Percentiles rank a stretch among this genome's conserved stretches.
These are phyloP conservation scores for Ilex paraguariensis DNA, from an alignment of 305 asterid genomes.

Conservation along the genomic window DNA sequence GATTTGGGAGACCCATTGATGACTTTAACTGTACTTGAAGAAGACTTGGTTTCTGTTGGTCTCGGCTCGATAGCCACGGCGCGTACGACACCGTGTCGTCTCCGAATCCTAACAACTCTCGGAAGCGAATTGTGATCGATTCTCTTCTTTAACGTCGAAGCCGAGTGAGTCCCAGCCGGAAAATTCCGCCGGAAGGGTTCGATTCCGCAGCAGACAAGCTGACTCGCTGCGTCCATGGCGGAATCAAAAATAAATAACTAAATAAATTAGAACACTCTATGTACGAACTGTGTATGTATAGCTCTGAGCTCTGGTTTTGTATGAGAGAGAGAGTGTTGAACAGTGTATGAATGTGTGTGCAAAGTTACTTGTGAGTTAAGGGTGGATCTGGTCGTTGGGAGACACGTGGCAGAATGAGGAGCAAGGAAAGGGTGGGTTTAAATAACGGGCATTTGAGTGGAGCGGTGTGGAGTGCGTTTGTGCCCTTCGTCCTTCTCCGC, in stretches of 20 bases:
- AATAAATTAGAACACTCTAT: too few relatives aligned
- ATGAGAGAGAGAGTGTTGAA: background rate
- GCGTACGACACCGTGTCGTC: slow-evolving; percentile 38
- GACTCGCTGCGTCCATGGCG: slow-evolving; percentile 82
- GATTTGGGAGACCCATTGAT: slow-evolving; percentile 43
- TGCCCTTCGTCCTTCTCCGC: too few relatives aligned
- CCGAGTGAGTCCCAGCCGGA: slow-evolving; percentile 17
- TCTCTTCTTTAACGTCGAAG: background rate
- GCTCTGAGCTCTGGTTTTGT: too few relatives aligned
- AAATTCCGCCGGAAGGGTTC: slow-evolving; percentile 41
- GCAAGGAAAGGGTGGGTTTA: background rate
- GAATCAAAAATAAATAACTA: slow-evolving; percentile 7
- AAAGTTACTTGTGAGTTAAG: background rate
- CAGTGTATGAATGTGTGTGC: background rate
- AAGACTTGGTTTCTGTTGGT: slow-evolving; percentile 44
- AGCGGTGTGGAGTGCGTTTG: too few relatives aligned
- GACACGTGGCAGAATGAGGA: slow-evolving; percentile 46
- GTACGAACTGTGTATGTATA: too few relatives aligned
- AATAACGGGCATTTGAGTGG: too few relatives aligned
- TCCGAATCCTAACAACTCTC: slow-evolving; percentile 9
- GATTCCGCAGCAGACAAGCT: slow-evolving; percentile 64
- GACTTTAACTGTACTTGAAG: slow-evolving; percentile 15
- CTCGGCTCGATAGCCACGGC: slow-evolving; percentile 85
- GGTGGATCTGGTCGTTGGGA: slow-evolving; percentile 6
- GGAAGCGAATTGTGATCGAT: slow-evolving; percentile 22